Base-by-base conservation (phyloP, 495 filamentous ascomycete genomes). In the Xylaria intraflava region DNA sequence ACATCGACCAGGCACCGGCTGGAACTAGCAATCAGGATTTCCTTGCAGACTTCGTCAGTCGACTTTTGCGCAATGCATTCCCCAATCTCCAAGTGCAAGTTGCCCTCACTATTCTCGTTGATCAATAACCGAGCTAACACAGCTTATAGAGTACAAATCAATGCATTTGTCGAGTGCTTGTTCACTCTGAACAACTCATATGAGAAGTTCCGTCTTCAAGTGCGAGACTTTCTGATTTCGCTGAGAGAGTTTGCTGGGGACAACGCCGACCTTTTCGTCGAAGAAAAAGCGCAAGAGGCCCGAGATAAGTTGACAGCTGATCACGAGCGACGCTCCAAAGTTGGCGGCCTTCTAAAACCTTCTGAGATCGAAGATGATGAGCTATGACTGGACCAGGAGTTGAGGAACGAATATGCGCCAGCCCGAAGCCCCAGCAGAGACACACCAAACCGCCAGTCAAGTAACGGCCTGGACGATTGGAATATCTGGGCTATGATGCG, bases 221-320 rank as follows among this genome's bases (percentile, higher is more conserved):
- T 97, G 43, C 88, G 93, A 52, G 93, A 99, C 68, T 99, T 99
- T 81, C 72, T 99, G 50, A 95, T 99, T 60, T 90, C 90, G 24
- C 72, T 99, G 49, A 95, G 95, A 71, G 93, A 99, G 71, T 97
- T 96, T 62, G 88, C 88, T 11, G 93, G 88, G 44, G 82, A 90
- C 68, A 93, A 90, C 63, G 85, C 92, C 6, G 93, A 97, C 59
- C 78, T 98, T n/a, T 99, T 86, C 71, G 86, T 88, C 2, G 90
- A 96, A 48, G 94, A 97, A 65, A 84, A 93, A 57, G 93, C 97
- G 68, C 84, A 89, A 61, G 84, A 85, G 49, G 79, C 87, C 43
- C 79, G 83, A 53, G 90, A 88, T 59, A 88, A 86, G 39, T 82
- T 85, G 58, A 80, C 82, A 46, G 88, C 86, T 2, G 91, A 96